Base-by-base conservation (phyloP, 169 alveolate species). In the Eimeria zaria region DNA sequence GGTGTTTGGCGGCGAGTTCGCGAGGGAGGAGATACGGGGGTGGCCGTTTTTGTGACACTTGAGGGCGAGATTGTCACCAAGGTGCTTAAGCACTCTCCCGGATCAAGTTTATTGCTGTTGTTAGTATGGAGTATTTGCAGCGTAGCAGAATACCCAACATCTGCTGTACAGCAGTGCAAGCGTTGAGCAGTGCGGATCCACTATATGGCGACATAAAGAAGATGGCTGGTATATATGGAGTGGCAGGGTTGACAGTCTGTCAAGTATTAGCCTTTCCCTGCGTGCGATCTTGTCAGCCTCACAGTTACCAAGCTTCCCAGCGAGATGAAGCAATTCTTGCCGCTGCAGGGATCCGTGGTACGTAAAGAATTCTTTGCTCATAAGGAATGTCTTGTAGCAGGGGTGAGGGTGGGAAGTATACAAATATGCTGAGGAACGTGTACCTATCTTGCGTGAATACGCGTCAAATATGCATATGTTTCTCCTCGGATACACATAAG, bases 291-390 rank as follows among this genome's bases (percentile, higher is more conserved):
- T 5, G 41, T 87, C 71, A 87, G 94, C 94, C 94, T n/a, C 83
- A 87, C 36, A 87, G 94, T 53, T 87, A 87, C 94, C 16, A n/a
- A 20, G 94, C 94, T 41, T 83, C 94, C 41, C 94, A 87, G 81
- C 83, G 94, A 87, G 94, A 87, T 41, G 94, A 87, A 60, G 94
- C 94, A 60, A 87, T 62, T 41, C 94, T 87, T 44, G 36, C 94
- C 62, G 83, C 83, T 24, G 94, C 94, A 44, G 94, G 94, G 12
- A 87, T 87, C 62, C 94, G 94, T 51, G 94, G 94, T 87, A 60
- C 46, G 89, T 71, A 6, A n/a, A 73, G 33, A 4, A 73, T 1
- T 0, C 33, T 67, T 11, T 30, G 51, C 5, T 39, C 5, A 20
- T 8, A 39, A 36, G 12, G 39, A 5, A 30, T 39, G 55, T 36